Evolutionary conservation across 371 early-diverging fungal genomes (phyloP).

Genomic region (Apophysomyces trapeziformis): DNA sequence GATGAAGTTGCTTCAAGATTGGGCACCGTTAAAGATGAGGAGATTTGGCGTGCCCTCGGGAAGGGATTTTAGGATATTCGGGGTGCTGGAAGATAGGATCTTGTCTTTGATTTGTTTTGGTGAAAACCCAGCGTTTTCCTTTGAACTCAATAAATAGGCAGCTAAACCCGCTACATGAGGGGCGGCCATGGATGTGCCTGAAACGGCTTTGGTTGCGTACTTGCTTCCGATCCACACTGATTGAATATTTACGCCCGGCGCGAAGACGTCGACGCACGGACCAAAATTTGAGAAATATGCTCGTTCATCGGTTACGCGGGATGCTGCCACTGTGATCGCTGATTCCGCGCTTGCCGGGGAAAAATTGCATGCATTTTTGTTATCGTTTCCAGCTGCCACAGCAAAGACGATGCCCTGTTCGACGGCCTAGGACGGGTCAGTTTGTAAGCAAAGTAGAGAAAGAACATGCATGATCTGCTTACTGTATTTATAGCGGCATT

Average conservation of each 20-base stretch:
- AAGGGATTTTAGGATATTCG: slow-evolving; percentile 64
- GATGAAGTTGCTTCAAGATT: not conserved
- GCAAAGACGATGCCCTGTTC: slow-evolving; percentile 84
- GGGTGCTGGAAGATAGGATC: slow-evolving; percentile 70
- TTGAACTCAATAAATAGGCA: slow-evolving; percentile 78
- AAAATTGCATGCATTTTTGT: slow-evolving; percentile 90
- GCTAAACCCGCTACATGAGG: slow-evolving; percentile 97
- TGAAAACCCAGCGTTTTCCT: slow-evolving; percentile 64
- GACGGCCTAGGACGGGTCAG: slow-evolving; percentile 56
- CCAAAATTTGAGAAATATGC: slow-evolving; percentile 94
- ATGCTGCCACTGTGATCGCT: slow-evolving; percentile 97
- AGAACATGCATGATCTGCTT: slow-evolving; percentile 5
- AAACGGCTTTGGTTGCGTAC: slow-evolving; percentile 79
- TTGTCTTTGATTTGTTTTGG: slow-evolving; percentile 83
- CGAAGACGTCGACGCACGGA: slow-evolving; percentile 90
- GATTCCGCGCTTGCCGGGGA: slow-evolving; percentile 89
- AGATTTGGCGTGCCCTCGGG: slow-evolving; percentile 79
- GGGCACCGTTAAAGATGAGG: slow-evolving; percentile 75
- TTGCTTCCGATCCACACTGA: slow-evolving; percentile 87
- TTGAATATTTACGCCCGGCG: slow-evolving; percentile 89
- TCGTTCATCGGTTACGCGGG: slow-evolving; percentile 76
- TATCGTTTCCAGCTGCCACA: slow-evolving; percentile 98
- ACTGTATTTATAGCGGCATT: slow-evolving; percentile 79
- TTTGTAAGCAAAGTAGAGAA: not conserved
- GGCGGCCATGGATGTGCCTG: slow-evolving; percentile 98